These are phyloP conservation scores for Hericium alpestre DNA, from an alignment of 768 basidiomycete genomes.

Conservation along the genomic window DNA sequence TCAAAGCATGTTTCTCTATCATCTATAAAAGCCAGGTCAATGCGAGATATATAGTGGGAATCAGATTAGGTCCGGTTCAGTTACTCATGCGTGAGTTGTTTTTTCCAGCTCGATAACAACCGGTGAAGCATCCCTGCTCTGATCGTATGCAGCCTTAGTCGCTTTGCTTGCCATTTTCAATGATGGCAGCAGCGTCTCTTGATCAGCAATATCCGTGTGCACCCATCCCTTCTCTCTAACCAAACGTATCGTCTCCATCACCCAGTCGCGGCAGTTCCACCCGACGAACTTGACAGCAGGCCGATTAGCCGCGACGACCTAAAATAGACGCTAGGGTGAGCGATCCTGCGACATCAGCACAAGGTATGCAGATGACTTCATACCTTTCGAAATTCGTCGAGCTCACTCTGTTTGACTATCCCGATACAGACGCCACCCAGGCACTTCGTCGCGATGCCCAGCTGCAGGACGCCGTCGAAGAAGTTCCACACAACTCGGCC, in stretches of 20 bases:
- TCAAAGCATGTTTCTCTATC: no score
- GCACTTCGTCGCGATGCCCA: constrained; percentile 1
- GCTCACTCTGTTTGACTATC: background rate
- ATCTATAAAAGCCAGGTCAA: no score
- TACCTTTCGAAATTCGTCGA: background rate
- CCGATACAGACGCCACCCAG: constrained; percentile 7
- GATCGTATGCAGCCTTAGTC: no score
- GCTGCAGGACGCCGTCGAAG: background rate
- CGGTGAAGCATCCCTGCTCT: no score
- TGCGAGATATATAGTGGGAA: no score
- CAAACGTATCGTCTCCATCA: constrained; percentile 2
- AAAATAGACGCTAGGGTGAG: background rate
- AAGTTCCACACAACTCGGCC: background rate
- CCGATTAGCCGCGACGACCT: background rate
- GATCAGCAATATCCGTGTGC: background rate
- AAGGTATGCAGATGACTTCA: background rate
- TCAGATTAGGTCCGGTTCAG: no score
- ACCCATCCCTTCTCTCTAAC: constrained; percentile 3
- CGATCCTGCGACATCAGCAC: background rate
- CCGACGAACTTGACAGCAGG: background rate
- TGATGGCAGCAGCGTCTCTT: background rate
- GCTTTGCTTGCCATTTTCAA: background rate
- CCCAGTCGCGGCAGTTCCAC: constrained; percentile 9
- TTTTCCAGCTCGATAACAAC: no score
- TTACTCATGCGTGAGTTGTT: no score